A percentile compares a stretch with the other conserved stretches of the same genome.
phyloP scores from a whole-genome alignment of 257 asterid genomes.

The Prunella vulgaris region DNA sequence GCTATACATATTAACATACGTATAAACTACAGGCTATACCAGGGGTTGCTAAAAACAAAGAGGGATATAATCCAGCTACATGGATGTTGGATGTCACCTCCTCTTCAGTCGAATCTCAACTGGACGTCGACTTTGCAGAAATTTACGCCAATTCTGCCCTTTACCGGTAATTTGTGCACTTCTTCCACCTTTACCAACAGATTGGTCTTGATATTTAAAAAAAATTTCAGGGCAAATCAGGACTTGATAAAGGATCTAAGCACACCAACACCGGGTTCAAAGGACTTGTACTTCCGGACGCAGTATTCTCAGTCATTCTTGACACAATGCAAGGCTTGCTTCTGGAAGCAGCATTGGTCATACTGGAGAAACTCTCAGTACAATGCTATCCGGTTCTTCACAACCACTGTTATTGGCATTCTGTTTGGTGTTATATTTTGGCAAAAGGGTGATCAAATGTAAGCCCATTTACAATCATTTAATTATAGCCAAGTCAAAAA shows the following conservation, averaged over 20 bases:
- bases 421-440: conserved; percentile 64
- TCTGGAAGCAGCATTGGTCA: conserved; percentile 47
- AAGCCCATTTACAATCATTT: not conserved
- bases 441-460: conserved; percentile 37
- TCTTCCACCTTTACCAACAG: not conserved
- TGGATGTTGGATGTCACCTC: conserved; percentile 87
- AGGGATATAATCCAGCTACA: conserved; percentile 81
- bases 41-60: conserved; percentile 64
- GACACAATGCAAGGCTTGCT: conserved; percentile 48
- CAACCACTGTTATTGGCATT: conserved; percentile 28
- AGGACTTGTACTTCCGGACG: conserved; percentile 36
- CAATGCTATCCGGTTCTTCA: conserved; percentile 51
- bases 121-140: conserved; percentile 65
- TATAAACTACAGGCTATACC: conserved; percentile 41
- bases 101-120: conserved; percentile 52
- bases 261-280: conserved; percentile 29
- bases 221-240: conserved; percentile 30
- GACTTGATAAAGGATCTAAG: conserved; percentile 32
- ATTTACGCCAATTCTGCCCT: conserved; percentile 58
- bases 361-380: conserved; percentile 53
- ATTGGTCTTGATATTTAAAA: not conserved
- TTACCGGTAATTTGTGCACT: conserved; percentile 32
- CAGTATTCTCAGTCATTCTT: conserved; percentile 43
- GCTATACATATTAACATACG: not conserved
- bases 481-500: no score